These are phyloP conservation scores for Colletotrichum sp. DNA, from an alignment of 2,329 filamentous ascomycete species.

Conservation along the genomic window DNA sequence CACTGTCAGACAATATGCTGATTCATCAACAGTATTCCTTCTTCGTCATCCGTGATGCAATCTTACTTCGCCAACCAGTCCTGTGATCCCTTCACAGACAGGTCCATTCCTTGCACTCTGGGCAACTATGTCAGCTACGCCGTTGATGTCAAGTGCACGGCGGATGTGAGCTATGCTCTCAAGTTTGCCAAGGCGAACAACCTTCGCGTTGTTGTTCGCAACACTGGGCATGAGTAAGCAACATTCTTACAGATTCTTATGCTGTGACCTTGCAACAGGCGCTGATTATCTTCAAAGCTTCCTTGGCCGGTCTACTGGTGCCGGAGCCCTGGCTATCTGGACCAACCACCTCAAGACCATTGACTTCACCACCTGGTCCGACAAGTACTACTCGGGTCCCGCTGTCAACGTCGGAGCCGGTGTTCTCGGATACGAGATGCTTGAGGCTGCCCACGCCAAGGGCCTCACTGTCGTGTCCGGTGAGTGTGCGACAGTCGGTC, in stretches of 20 bases:
- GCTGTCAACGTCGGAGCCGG: conserved; percentile 60
- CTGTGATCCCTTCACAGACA: conserved; percentile 42
- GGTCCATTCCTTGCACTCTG: conserved; percentile 44
- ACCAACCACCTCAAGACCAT: conserved; percentile 46
- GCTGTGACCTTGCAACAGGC: background rate
- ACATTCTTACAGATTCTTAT: background rate
- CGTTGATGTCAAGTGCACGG: conserved; percentile 34
- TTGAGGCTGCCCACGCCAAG: conserved; percentile 37
- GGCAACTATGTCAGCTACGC: conserved; percentile 50
- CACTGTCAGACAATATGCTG: background rate
- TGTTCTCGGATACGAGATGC: conserved; percentile 51
- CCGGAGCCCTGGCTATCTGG: conserved; percentile 41
- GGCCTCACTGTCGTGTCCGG: conserved; percentile 17
- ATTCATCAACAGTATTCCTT: conserved; percentile 30
- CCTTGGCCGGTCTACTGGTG: conserved; percentile 41
- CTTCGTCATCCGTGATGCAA: conserved; percentile 46
- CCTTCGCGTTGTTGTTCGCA: conserved; percentile 39
- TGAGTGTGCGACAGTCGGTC: conserved; percentile 24
- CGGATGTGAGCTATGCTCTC: conserved; percentile 36
- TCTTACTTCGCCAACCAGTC: conserved; percentile 41
- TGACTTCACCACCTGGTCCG: conserved; percentile 40
- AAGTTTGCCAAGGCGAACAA: conserved; percentile 36
- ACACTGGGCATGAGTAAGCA: conserved; percentile 35
- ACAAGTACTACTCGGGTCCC: conserved; percentile 50
- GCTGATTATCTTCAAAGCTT: conserved; percentile 18